These are phyloP conservation scores for Aspergillus glaucus DNA, from an alignment of 2,329 filamentous ascomycete genomes.

Conservation along the genomic window DNA sequence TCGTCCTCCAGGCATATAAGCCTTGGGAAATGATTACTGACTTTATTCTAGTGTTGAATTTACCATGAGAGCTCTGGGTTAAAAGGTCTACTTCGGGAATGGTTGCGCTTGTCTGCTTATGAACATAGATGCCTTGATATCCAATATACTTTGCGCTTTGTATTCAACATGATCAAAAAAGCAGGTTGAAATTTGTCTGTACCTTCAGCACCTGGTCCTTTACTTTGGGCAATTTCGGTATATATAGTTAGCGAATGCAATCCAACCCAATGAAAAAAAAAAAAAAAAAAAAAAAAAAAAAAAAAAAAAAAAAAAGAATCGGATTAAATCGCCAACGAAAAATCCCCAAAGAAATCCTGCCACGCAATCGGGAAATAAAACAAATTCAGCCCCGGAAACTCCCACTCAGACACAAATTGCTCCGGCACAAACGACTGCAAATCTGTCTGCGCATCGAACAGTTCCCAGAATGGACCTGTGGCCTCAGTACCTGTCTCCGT, in stretches of 20 bases:
- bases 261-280: background rate
- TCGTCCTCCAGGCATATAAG: background rate
- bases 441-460: conserved; percentile 39
- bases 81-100: conserved; percentile 6
- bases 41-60: conserved; percentile 36
- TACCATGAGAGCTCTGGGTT: conserved; percentile 42
- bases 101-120: conserved; percentile 4
- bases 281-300: background rate
- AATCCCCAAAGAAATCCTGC: conserved; percentile 45
- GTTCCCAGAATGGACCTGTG: conserved; percentile 28
- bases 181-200: conserved; percentile 6
- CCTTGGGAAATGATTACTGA: background rate
- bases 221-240: background rate
- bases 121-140: conserved; percentile 16
- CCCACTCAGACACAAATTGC: conserved; percentile 54
- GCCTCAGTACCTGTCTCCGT: conserved; percentile 8
- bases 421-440: conserved; percentile 50
- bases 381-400: conserved; percentile 50
- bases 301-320: background rate
- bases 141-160: conserved; percentile 8
- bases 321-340: conserved; percentile 24
- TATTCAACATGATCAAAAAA: conserved; percentile 7
- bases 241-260: background rate
- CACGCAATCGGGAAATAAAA: conserved; percentile 44
- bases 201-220: background rate